Conservation (phyloP, 345 rosid genomes). For the Microthlaspi erraticum region DNA sequence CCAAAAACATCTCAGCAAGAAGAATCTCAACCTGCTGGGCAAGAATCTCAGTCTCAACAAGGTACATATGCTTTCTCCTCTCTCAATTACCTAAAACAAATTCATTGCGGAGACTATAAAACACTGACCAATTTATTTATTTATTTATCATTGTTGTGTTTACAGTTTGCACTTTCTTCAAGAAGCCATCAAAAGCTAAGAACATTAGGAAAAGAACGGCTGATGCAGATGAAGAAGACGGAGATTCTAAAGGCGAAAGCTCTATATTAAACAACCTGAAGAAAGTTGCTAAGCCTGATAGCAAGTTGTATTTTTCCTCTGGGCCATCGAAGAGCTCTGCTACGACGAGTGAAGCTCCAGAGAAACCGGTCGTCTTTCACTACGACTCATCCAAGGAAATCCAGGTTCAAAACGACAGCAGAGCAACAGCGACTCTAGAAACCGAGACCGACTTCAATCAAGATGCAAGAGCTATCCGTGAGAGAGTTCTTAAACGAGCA, state of each 20-base stretch:
- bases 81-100: background rate
- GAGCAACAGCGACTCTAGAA: conserved; percentile 82
- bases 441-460: conserved; percentile 83
- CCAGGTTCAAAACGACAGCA: conserved; percentile 82
- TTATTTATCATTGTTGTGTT: conserved; percentile 15
- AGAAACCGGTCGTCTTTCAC: conserved; percentile 54
- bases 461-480: conserved; percentile 86
- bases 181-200: conserved; percentile 70
- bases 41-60: conserved; percentile 49
- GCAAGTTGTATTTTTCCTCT: conserved; percentile 71
- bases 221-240: conserved; percentile 61
- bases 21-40: conserved; percentile 46
- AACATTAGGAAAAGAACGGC: conserved; percentile 73
- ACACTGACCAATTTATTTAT: background rate
- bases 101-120: background rate
- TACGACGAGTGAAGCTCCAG: conserved; percentile 40
- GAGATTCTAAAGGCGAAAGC: conserved; percentile 49
- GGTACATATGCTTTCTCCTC: conserved; percentile 37
- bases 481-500: conserved; percentile 73
- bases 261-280: conserved; percentile 58
- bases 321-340: conserved; percentile 57
- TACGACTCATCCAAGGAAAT: conserved; percentile 87
- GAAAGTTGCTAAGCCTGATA: conserved; percentile 56
- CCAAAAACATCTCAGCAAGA: conserved; percentile 45
- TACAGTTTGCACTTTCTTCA: conserved; percentile 78